phyloP scores from a whole-genome alignment of 257 asterid species.

The Coffea canephora region DNA sequence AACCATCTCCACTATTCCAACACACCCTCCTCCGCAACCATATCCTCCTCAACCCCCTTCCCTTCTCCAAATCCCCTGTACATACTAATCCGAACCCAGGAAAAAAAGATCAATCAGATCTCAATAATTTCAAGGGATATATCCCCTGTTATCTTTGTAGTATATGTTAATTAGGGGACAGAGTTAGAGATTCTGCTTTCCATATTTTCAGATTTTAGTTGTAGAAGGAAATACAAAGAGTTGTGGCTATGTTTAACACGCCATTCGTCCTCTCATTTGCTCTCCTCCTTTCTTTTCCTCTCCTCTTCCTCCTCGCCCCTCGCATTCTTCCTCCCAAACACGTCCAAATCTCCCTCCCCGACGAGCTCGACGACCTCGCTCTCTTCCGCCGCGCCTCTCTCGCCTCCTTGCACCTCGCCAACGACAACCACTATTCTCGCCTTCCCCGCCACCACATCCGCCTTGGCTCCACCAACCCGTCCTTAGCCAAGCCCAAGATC shows the following conservation, averaged over 20 bases:
- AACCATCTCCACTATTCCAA: not conserved
- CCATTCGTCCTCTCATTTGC: slow-evolving; percentile 40
- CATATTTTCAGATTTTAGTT: not conserved
- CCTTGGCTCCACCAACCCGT: slow-evolving; percentile 54
- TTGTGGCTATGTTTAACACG: slow-evolving; percentile 43
- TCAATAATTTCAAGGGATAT: not conserved
- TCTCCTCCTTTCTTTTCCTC: slow-evolving; percentile 60
- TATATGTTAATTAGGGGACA: not conserved
- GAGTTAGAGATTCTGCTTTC: not conserved
- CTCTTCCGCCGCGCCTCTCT: slow-evolving; percentile 79
- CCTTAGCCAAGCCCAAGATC: slow-evolving; percentile 63
- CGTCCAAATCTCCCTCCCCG: slow-evolving; percentile 67
- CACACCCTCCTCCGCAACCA: no score
- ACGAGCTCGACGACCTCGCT: slow-evolving; percentile 83
- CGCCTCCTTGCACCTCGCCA: slow-evolving; percentile 16
- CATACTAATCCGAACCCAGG: not conserved
- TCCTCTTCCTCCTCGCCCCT: slow-evolving; percentile 61
- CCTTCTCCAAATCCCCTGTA: not conserved
- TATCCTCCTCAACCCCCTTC: not conserved
- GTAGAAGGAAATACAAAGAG: not conserved
- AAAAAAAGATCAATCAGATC: not conserved
- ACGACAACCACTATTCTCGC: not conserved
- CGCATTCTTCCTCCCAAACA: slow-evolving; percentile 53
- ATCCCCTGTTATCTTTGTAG: not conserved
- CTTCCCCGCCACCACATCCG: slow-evolving; percentile 59